Evolutionary conservation across 164 flowering plant species (phyloP).

Genomic region (Magnolia officinalis): DNA sequence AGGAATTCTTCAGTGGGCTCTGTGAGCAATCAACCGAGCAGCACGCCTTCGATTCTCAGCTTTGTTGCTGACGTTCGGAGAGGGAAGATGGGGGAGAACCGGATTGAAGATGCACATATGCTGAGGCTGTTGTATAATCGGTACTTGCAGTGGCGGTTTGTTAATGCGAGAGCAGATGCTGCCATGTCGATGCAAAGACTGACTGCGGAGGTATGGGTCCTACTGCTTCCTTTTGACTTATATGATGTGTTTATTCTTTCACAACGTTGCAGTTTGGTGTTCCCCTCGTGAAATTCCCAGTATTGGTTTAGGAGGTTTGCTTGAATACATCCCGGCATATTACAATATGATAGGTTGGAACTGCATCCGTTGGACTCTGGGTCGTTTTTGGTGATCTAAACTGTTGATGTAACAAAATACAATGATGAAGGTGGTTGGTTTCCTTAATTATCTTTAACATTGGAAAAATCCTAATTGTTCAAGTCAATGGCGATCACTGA

Average conservation of each 20-base stretch:
- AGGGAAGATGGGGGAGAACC: slow-evolving; percentile 64
- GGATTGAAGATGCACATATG: slow-evolving; percentile 58
- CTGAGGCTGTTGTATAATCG: slow-evolving; percentile 69
- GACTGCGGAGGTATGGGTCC: slow-evolving; percentile 62
- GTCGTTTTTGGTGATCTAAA: too few species aligned
- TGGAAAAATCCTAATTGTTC: too few species aligned
- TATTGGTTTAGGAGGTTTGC: not conserved
- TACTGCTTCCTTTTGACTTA: not conserved
- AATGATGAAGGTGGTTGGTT: too few species aligned
- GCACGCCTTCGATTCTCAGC: slow-evolving; percentile 48
- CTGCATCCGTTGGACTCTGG: too few species aligned
- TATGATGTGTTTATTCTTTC: not conserved
- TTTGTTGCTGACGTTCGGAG: slow-evolving; percentile 59
- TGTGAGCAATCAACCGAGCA: slow-evolving; percentile 26
- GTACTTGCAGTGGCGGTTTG: slow-evolving; percentile 80
- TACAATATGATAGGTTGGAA: too few species aligned
- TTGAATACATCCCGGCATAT: too few species aligned
- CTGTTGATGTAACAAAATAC: too few species aligned
- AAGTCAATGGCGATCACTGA: too few species aligned
- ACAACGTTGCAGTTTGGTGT: not conserved
- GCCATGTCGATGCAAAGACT: slow-evolving; percentile 44
- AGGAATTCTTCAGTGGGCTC: slow-evolving; percentile 31
- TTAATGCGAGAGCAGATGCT: slow-evolving; percentile 70
- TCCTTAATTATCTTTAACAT: too few species aligned
- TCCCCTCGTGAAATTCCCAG: not conserved